These are phyloP conservation scores for Hagleromyces aurorensis DNA, from an alignment of 805 yeast genomes.

Conservation along the genomic window DNA sequence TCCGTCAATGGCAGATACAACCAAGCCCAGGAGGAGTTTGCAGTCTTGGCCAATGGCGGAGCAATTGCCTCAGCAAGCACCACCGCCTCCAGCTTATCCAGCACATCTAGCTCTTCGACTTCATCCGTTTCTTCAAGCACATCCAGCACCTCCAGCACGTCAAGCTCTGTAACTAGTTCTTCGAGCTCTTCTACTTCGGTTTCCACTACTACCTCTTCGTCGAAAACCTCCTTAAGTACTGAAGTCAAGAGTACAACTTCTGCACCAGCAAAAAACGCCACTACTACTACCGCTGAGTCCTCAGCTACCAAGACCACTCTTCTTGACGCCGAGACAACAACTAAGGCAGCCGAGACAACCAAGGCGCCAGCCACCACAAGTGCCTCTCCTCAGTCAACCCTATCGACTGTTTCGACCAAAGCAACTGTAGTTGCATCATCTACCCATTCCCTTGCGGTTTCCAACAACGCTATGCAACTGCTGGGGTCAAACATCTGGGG, in stretches of 20 bases:
- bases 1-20: constrained; percentile 50
- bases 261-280: constrained; percentile 10
- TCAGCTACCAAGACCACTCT: constrained; percentile 3
- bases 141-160: constrained; percentile 4
- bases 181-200: constrained; percentile 8
- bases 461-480: no score
- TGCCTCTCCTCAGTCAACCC: no score
- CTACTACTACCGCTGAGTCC: constrained; percentile 7
- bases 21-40: constrained; percentile 39
- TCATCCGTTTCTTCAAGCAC: constrained; percentile 8
- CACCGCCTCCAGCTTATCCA: constrained; percentile 8
- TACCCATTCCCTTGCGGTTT: no score
- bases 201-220: constrained; percentile 5
- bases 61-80: constrained; percentile 12
- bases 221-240: constrained; percentile 2
- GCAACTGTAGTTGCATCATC: no score
- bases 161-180: constrained; percentile 8
- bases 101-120: constrained; percentile 8
- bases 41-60: constrained; percentile 22
- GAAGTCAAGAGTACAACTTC: constrained; percentile 6
- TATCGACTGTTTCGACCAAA: no score
- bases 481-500: no score
- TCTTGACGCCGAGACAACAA: constrained; percentile 1
- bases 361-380: no score
- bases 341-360: no score